Evolutionary conservation across 192 early-diverging fungal species (phyloP), one percentile per base, ranked within the genome.

Genomic region (Coemansia umbellata): DNA sequence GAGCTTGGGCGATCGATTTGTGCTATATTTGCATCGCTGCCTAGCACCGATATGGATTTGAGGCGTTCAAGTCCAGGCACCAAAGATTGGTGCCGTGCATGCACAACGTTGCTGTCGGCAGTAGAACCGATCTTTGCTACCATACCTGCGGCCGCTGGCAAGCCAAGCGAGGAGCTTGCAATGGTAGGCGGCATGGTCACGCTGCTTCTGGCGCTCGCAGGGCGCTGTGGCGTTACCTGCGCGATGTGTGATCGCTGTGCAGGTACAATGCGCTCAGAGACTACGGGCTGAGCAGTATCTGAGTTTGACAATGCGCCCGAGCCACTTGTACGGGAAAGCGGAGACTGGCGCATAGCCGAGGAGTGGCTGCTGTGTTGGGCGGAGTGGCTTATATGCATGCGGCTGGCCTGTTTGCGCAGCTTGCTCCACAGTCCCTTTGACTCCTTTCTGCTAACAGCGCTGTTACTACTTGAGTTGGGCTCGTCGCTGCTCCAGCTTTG

Each of bases 401-500:
- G 59, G 31, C 65, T 64, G 47, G 65, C 52, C 28, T 67, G 60
- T 23, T 53, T 75, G 53, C 72, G 72, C 49, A 75, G 53, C 32
- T 58, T 63, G 27, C 60, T 58, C 72, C 72, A 75, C 43, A 75
- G 57, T 18, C 66, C 44, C 19, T 50, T 58, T 15, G 47, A 19
- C 23, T 58, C 56, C 32, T 63, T 61, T n/a, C 32, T 28, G 53
- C 69, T 66, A 33, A 45, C 57, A 17, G 45, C 41, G 24, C 65
- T 67, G 60, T 50, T 56, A 66, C 57, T 69, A 61, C 65, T 69
- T 19, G 55, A 59, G 5, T 49, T 14, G 28, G 60, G 72, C 31
- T 64, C 61, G 61, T 75, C 72, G 61, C 72, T 75, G 61, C 72
- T 61, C 66, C 72, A 75, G 66, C 72, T 75, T 36, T 64, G 57